Conservation (phyloP, 805 yeast species). For the Zygosaccharomyces lentus region DNA sequence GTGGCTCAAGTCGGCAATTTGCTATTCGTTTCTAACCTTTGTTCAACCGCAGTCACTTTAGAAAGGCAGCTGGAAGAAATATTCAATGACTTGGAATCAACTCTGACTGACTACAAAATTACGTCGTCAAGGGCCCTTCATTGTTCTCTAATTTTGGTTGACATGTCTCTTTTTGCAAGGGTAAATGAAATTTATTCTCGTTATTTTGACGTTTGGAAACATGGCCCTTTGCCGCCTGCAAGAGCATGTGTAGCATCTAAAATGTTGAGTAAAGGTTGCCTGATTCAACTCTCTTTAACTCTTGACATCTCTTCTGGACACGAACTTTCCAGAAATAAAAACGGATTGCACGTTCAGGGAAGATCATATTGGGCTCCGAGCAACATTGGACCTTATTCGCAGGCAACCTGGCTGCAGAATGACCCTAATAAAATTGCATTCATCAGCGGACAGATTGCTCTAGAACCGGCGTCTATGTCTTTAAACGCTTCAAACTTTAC, state of each 20-base stretch:
- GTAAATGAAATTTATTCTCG: conserved; percentile 59
- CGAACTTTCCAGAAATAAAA: conserved; percentile 35
- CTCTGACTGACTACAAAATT: conserved; percentile 34
- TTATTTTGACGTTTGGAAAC: conserved; percentile 41
- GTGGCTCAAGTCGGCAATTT: conserved; percentile 28
- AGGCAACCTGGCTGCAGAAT: conserved; percentile 48
- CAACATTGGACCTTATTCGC: conserved; percentile 96
- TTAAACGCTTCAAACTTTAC: conserved; percentile 32
- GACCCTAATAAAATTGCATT: conserved; percentile 50
- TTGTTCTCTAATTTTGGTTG: conserved; percentile 54
- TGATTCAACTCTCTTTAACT: conserved; percentile 56
- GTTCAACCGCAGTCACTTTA: conserved; percentile 30
- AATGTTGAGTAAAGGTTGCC: conserved; percentile 31
- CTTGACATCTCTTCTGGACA: conserved; percentile 33
- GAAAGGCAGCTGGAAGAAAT: conserved; percentile 48
- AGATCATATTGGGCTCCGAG: conserved; percentile 98
- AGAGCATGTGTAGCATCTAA: conserved; percentile 74
- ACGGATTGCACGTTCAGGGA: conserved; percentile 87
- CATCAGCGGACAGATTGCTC: conserved; percentile 88
- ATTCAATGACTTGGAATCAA: conserved; percentile 40
- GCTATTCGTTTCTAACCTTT: conserved; percentile 44
- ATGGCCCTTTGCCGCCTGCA: conserved; percentile 73
- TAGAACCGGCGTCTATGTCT: conserved; percentile 68
- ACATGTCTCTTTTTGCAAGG: conserved; percentile 59
- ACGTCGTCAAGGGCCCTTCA: conserved; percentile 49